Evolutionary conservation across 768 basidiomycete genomes (phyloP).

Genomic region (Kondoa subrosea): DNA sequence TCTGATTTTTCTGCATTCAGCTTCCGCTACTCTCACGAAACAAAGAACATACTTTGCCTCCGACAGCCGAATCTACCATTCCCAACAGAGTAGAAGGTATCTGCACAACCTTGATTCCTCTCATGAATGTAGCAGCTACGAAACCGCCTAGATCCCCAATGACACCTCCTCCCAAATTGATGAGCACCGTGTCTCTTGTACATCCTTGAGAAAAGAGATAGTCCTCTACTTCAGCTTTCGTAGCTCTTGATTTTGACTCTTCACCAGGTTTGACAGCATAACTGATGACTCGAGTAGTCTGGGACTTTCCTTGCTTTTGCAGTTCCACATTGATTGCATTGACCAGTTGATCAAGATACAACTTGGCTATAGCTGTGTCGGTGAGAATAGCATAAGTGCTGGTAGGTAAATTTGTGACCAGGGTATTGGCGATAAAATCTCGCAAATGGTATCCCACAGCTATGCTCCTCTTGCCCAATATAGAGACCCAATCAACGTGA

Average conservation of each 20-base stretch:
- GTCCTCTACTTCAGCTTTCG: conserved; percentile 87
- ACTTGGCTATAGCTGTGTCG: conserved; percentile 69
- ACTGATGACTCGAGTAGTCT: conserved; percentile 46
- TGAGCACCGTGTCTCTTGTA: conserved; percentile 77
- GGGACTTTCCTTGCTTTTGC: conserved; percentile 24
- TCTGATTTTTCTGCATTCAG: conserved; percentile 34
- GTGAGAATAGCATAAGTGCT: conserved; percentile 70
- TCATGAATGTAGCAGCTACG: conserved; percentile 87
- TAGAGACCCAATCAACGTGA: conserved; percentile 61
- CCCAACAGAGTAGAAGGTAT: conserved; percentile 90
- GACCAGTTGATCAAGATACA: conserved; percentile 56
- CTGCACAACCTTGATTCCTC: conserved; percentile 85
- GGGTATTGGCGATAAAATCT: conserved; percentile 50
- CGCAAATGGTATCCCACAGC: conserved; percentile 88
- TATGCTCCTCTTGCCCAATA: conserved; percentile 68
- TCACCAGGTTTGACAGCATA: conserved; percentile 79
- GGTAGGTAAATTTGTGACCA: conserved; percentile 21
- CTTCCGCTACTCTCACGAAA: background rate
- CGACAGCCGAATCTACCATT: conserved; percentile 96
- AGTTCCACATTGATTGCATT: conserved; percentile 42
- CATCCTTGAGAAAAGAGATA: conserved; percentile 72
- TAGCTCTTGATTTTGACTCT: conserved; percentile 72
- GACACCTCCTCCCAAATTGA: conserved; percentile 91
- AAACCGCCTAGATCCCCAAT: conserved; percentile 94
- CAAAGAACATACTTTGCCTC: conserved; percentile 48